Percentiles rank a stretch among this genome's conserved stretches.
phyloP scores from a whole-genome alignment of 169 alveolate genomes.

The Plasmodium vivax region DNA sequence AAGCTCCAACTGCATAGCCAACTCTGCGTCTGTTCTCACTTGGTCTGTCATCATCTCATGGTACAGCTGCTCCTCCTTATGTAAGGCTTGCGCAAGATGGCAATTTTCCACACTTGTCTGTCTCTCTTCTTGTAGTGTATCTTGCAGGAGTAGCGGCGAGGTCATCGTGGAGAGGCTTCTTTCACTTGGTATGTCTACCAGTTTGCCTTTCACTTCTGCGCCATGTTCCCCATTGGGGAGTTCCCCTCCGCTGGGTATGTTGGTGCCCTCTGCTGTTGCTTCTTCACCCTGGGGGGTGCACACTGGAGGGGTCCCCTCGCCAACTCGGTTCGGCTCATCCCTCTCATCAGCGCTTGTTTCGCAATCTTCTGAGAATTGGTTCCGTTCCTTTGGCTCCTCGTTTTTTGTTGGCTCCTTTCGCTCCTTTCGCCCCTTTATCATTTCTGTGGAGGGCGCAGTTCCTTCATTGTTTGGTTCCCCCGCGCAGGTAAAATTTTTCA shows the following conservation, averaged over 20 bases:
- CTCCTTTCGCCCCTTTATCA: too few species aligned
- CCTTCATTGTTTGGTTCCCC: too few species aligned
- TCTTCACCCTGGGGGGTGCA: too few species aligned
- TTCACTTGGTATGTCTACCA: background rate
- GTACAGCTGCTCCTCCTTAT: slow-evolving; percentile 12
- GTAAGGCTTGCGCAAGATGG: slow-evolving; percentile 4
- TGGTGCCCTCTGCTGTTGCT: too few species aligned
- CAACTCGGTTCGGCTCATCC: too few species aligned
- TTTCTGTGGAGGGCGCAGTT: too few species aligned
- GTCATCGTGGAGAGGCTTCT: background rate
- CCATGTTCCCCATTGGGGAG: background rate
- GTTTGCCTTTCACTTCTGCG: background rate
- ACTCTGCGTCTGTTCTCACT: slow-evolving; percentile 13
- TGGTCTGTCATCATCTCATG: background rate
- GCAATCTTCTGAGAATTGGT: too few species aligned
- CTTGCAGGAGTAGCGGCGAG: background rate
- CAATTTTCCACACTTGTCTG: background rate
- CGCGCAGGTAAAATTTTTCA: too few species aligned
- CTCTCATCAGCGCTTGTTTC: too few species aligned
- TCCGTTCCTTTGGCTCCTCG: too few species aligned
- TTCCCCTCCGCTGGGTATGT: background rate
- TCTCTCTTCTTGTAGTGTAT: slow-evolving; percentile 3
- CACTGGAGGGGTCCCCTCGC: too few species aligned
- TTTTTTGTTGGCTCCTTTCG: too few species aligned
- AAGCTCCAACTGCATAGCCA: slow-evolving; percentile 14